Percentiles rank a stretch among this genome's conserved stretches.
Evolutionary conservation across 768 basidiomycete species (phyloP).

Genomic region (Pleurotus eryngii): DNA sequence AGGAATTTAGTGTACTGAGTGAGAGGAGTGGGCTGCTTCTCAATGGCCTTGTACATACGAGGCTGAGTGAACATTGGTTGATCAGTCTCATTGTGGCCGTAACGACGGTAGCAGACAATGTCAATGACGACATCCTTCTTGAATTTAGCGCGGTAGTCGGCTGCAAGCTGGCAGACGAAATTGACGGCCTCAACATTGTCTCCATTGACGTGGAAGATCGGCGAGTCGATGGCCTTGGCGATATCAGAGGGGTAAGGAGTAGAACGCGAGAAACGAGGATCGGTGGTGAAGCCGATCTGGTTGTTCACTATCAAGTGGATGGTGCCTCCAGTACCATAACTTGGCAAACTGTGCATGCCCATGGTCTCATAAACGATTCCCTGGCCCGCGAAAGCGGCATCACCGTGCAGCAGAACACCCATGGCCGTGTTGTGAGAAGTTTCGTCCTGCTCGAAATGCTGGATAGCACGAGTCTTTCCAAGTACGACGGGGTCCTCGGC

Average conservation of each 20-base stretch:
- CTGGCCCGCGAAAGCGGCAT: slow-evolving; percentile 97
- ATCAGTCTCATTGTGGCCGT: slow-evolving; percentile 99
- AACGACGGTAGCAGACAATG: slow-evolving; percentile 97
- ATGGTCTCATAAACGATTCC: slow-evolving; percentile 99
- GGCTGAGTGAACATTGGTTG: slow-evolving; percentile 99
- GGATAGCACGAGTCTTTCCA: slow-evolving; percentile 96
- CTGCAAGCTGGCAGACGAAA: slow-evolving; percentile 96
- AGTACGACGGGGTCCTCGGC: slow-evolving; percentile 98
- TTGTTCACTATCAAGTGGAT: slow-evolving; percentile 99
- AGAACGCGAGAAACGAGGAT: slow-evolving; percentile 95
- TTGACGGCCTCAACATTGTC: slow-evolving; percentile 98
- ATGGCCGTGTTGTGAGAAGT: slow-evolving; percentile 79
- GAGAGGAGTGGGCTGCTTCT: slow-evolving; percentile 88
- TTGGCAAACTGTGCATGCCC: slow-evolving; percentile 94
- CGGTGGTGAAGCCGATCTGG: slow-evolving; percentile 99
- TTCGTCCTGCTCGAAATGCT: slow-evolving; percentile 91
- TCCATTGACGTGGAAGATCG: slow-evolving; percentile 99
- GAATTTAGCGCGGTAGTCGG: slow-evolving; percentile 97
- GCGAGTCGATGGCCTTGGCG: slow-evolving; percentile 96
- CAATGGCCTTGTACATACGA: slow-evolving; percentile 96
- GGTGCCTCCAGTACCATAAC: slow-evolving; percentile 96
- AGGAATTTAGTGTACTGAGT: slow-evolving; percentile 92
- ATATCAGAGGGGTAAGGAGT: slow-evolving; percentile 98
- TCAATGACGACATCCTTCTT: slow-evolving; percentile 99
- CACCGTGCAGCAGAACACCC: slow-evolving; percentile 94